Evolutionary conservation across 352 stramenopile genomes (phyloP), one percentile per base, ranked within the genome.

Genomic region (Globisporangium spiculum): DNA sequence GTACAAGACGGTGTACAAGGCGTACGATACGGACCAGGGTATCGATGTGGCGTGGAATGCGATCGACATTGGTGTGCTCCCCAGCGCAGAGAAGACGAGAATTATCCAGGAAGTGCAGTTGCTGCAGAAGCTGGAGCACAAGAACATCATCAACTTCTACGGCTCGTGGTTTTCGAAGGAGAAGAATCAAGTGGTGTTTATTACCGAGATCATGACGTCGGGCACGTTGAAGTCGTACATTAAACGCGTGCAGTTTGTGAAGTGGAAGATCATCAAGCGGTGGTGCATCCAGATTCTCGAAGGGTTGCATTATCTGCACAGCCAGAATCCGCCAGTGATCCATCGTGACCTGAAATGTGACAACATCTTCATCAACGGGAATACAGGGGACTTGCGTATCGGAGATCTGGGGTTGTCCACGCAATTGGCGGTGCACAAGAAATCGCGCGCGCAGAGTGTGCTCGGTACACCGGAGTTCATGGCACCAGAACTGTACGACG

Each of bases 71-170:
- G 87, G 85, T n/a, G 85, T 97, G 38, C 86, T 99, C n/a, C 94
- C 96, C 4, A 94, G 92, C 63, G 91, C 91, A 9, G 97, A 99
- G 78, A 96, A 98, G 68, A 92, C 84, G 24, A 88, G 97, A 8
- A 99, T 99, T 68, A 98, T 99, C 63, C 97, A 99, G 69, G 97
- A 99, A 83, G 96, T 99, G 46, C 86, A 97, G 67, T 78, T 99
- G 63, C 82, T 99, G 55, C 95, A 99, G 73, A 89, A 97, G 71
- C 87, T 99, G 30, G 93, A 99, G 71, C 97, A 99, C 87, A 97
- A 98, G 72, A 99, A 99, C 80, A 98, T 99, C 68, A 99, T 99
- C 81, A 98, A 98, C 69, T 99, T 99, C 76, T 98, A 99, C 78
- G 96, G 96, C 59, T 98, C 88, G 58, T 99, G 97, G 97, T 97